phyloP scores from a whole-genome alignment of 345 rosid species.

The Ceriops zippeliana region DNA sequence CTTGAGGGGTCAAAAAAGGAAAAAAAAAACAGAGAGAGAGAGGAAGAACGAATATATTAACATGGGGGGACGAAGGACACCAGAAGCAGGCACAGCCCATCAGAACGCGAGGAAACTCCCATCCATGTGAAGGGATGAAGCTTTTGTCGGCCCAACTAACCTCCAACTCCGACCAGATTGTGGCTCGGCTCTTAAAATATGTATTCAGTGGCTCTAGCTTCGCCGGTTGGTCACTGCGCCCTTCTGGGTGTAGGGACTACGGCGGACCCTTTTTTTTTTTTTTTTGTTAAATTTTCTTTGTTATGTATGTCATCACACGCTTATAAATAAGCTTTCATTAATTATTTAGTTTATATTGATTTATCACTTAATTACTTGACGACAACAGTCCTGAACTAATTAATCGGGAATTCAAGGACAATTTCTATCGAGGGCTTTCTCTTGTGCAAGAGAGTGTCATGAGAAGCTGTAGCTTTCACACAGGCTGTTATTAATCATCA shows the following conservation, averaged over 20 bases:
- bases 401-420: too few species aligned
- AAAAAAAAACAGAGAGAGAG: background rate
- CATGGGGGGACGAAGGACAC: background rate
- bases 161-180: conserved; percentile 46
- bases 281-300: too few species aligned
- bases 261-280: background rate
- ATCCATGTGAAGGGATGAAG: conserved; percentile 37
- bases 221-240: conserved; percentile 21
- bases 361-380: too few species aligned
- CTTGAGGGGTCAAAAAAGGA: too few species aligned
- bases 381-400: too few species aligned
- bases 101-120: background rate
- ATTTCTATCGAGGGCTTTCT: too few species aligned
- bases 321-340: background rate
- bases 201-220: conserved; percentile 19
- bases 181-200: conserved; percentile 7
- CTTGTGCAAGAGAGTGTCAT: too few species aligned
- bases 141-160: conserved; percentile 46
- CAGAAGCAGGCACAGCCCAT: background rate
- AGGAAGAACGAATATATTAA: background rate
- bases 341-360: background rate
- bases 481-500: too few species aligned
- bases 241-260: conserved; percentile 24
- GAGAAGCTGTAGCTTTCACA: too few species aligned
- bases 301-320: background rate